These are phyloP conservation scores for Ammopiptanthus mongolicus DNA, from an alignment of 306 rosid species.

Conservation along the genomic window DNA sequence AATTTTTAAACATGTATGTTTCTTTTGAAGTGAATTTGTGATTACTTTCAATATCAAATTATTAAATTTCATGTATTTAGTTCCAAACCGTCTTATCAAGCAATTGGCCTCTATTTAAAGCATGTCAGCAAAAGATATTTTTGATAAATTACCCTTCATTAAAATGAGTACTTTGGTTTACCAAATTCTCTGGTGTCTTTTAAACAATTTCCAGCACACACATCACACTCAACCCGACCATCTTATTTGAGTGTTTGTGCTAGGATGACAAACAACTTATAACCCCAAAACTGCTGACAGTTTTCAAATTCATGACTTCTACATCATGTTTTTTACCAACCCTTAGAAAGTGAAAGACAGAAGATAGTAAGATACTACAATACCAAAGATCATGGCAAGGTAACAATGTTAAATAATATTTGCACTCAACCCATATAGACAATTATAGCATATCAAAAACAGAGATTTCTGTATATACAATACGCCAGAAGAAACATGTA, in stretches of 20 bases:
- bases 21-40: not conserved
- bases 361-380: not conserved
- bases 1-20: not conserved
- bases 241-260: no score
- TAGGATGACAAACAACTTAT: no score
- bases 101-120: not conserved
- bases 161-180: not conserved
- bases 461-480: not conserved
- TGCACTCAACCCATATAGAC: not conserved
- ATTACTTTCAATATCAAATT: not conserved
- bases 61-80: not conserved
- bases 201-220: constrained; percentile 14
- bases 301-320: not conserved
- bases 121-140: not conserved
- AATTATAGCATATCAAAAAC: not conserved
- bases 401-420: not conserved
- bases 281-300: no score
- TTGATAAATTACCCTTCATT: not conserved
- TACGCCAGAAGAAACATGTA: not conserved
- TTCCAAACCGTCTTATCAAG: not conserved
- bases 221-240: no score
- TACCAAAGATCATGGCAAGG: not conserved
- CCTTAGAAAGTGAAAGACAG: not conserved
- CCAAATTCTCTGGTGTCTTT: not conserved
- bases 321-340: not conserved